phyloP scores from a whole-genome alignment of 345 rosid species.

The Leavenworthia alabamica region DNA sequence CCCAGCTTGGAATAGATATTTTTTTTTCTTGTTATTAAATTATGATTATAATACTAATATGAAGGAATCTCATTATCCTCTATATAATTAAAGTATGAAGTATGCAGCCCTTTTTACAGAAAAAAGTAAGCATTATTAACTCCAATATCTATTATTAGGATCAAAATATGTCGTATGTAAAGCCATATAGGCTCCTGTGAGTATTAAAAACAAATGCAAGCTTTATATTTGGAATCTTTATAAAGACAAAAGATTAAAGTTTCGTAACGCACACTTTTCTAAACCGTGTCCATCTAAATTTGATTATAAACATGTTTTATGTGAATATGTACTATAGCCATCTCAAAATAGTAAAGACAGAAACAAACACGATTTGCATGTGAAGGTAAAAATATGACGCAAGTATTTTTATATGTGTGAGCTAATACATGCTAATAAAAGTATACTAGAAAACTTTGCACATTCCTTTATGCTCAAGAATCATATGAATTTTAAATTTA shows the following conservation, averaged over 20 bases:
- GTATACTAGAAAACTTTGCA: neutral
- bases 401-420: neutral
- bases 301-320: constrained; percentile 20
- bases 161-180: neutral
- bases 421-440: neutral
- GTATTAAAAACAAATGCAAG: neutral
- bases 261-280: neutral
- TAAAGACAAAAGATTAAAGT: neutral
- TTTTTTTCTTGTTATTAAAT: neutral
- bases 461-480: neutral
- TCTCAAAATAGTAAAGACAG: constrained; percentile 2
- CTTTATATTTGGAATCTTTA: neutral
- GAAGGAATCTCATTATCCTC: constrained; percentile 15
- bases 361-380: constrained; percentile 15
- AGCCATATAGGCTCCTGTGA: neutral
- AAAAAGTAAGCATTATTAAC: constrained; percentile 1
- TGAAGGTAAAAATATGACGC: too few relatives aligned
- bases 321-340: constrained; percentile 12
- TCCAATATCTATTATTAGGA: neutral
- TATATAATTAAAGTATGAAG: constrained; percentile 9
- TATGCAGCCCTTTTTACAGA: neutral
- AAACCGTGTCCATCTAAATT: constrained; percentile 7
- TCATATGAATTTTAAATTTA: neutral
- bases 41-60: neutral
- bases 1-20: constrained; percentile 21